These are phyloP conservation scores for Bidens hawaiensis DNA, from an alignment of 140 eudicot genomes.

Conservation along the genomic window DNA sequence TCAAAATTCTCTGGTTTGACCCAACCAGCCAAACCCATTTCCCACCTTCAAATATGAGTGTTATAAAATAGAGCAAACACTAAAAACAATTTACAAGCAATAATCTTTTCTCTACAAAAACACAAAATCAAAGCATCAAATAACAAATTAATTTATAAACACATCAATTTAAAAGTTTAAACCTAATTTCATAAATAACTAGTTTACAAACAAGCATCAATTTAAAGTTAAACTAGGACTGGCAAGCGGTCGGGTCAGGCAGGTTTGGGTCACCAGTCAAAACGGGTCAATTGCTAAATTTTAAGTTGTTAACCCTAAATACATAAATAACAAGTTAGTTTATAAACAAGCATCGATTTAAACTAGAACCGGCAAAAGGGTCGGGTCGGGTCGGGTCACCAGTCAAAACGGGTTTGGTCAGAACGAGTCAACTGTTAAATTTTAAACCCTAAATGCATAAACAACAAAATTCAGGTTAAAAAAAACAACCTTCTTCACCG, in stretches of 20 bases:
- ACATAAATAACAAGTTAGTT: background rate
- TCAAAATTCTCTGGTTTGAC: background rate
- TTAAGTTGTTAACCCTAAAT: too few relatives aligned
- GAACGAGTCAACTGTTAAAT: too few relatives aligned
- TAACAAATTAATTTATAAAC: too few relatives aligned
- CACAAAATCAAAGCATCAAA: background rate
- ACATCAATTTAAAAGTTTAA: too few relatives aligned
- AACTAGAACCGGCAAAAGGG: too few relatives aligned
- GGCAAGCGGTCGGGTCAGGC: too few relatives aligned
- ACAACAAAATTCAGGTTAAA: background rate
- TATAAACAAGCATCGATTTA: background rate
- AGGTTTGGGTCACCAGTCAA: too few relatives aligned
- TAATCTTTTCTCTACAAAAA: background rate
- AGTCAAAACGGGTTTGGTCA: too few relatives aligned
- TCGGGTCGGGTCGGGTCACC: too few relatives aligned
- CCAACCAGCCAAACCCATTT: background rate
- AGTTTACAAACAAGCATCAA: background rate
- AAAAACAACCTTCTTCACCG: slow-evolving; percentile 63
- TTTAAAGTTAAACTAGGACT: too few relatives aligned
- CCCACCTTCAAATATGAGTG: background rate
- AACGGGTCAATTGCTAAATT: too few relatives aligned
- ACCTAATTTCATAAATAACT: background rate
- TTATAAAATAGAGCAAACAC: background rate
- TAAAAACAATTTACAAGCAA: background rate
- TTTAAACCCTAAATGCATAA: background rate